Percentiles rank a stretch among this genome's conserved stretches.
phyloP scores from a whole-genome alignment of 257 asterid genomes.

The Solanum paucissectum region DNA sequence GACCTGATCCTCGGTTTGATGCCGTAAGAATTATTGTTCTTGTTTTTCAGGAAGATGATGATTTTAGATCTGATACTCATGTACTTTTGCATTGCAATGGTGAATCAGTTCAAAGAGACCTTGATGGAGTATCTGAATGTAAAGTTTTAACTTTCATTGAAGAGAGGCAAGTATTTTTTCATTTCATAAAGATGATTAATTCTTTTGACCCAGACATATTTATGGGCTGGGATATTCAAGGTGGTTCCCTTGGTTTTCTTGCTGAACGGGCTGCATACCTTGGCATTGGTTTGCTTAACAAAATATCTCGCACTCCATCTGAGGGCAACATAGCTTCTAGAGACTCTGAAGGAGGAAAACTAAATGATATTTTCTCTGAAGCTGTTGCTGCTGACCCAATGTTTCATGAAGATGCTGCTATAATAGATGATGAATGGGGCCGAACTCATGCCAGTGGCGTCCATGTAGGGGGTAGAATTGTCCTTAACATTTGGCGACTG shows the following conservation, averaged over 20 bases:
- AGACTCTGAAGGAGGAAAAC: conserved; percentile 30
- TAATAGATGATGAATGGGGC: conserved; percentile 97
- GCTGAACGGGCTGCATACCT: conserved; percentile 94
- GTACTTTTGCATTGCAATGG: conserved; percentile 51
- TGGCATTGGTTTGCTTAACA: conserved; percentile 67
- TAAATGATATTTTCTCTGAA: conserved; percentile 31
- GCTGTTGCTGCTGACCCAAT: conserved; percentile 28
- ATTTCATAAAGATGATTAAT: conserved; percentile 46
- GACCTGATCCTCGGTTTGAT: conserved; percentile 93
- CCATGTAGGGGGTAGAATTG: conserved; percentile 92
- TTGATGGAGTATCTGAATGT: conserved; percentile 59
- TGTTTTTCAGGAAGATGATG: conserved; percentile 70
- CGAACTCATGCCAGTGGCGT: conserved; percentile 95
- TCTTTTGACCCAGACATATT: conserved; percentile 69
- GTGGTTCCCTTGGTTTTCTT: conserved; percentile 89
- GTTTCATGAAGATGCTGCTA: conserved; percentile 28
- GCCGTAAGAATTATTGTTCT: conserved; percentile 63
- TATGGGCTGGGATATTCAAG: conserved; percentile 97
- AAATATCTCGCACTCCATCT: conserved; percentile 69
- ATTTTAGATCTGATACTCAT: conserved; percentile 26
- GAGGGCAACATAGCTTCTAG: conserved; percentile 25
- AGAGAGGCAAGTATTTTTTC: conserved; percentile 46
- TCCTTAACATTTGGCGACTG: conserved; percentile 87
- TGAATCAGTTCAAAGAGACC: conserved; percentile 24
- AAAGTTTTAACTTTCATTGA: conserved; percentile 42